Percentiles rank a stretch among this genome's conserved stretches.
Evolutionary conservation across 306 rosid species (phyloP).

Genomic region (Lathyrus tuberosus): DNA sequence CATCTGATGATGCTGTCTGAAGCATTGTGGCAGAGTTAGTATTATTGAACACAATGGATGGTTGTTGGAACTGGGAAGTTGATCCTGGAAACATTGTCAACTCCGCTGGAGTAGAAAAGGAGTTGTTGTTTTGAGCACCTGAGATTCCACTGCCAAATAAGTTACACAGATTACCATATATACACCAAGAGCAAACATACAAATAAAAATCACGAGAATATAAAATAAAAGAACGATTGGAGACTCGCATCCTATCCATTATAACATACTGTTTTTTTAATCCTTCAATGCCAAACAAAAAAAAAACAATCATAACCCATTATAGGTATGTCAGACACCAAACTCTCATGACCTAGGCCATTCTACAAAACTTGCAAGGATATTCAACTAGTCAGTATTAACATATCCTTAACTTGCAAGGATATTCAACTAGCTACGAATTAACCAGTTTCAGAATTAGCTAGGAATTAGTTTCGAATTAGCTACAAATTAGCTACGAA

Average conservation of each 20-base stretch:
- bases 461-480: no score
- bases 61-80: conserved; percentile 37
- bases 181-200: conserved; percentile 24
- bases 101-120: conserved; percentile 41
- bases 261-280: conserved; percentile 25
- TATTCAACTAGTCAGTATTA: conserved; percentile 26
- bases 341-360: conserved; percentile 29
- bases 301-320: conserved; percentile 24
- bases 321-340: conserved; percentile 3
- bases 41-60: conserved; percentile 36
- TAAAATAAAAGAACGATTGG: conserved; percentile 19
- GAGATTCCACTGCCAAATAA: conserved; percentile 40
- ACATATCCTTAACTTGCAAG: conserved; percentile 19
- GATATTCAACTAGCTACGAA: no score
- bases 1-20: conserved; percentile 46
- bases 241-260: conserved; percentile 32
- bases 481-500: no score
- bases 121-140: conserved; percentile 44
- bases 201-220: conserved; percentile 18
- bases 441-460: no score
- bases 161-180: conserved; percentile 38
- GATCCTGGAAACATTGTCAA: conserved; percentile 42
- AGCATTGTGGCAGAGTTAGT: conserved; percentile 40
- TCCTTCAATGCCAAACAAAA: conserved; percentile 18
- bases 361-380: conserved; percentile 27